These are phyloP conservation scores for Agaricus subrufescens DNA, from an alignment of 768 basidiomycete genomes.

Conservation along the genomic window DNA sequence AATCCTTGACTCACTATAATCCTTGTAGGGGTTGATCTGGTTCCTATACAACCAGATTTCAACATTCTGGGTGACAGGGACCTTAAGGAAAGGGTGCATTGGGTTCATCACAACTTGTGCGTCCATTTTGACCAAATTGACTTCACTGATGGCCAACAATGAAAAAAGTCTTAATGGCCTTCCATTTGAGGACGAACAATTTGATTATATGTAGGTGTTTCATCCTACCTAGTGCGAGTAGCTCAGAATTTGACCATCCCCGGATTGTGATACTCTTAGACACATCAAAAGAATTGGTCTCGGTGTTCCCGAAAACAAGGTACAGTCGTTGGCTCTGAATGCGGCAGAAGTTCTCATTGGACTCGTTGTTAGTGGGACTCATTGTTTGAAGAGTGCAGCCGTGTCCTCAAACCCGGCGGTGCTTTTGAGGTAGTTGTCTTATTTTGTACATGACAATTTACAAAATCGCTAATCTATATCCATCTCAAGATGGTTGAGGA, in stretches of 20 bases:
- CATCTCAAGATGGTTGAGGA: conserved; percentile 59
- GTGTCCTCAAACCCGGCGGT: conserved; percentile 73
- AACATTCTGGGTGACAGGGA: conserved; percentile 51
- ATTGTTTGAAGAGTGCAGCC: conserved; percentile 62
- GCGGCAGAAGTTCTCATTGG: not conserved
- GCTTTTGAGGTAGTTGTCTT: conserved; percentile 52
- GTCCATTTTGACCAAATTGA: conserved; percentile 17
- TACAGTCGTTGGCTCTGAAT: conserved; percentile 15
- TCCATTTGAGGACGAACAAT: conserved; percentile 68
- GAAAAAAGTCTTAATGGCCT: conserved; percentile 53
- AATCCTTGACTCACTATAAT: too few relatives aligned
- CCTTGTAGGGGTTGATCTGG: conserved; percentile 57
- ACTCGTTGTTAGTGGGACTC: conserved; percentile 51
- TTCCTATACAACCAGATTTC: conserved; percentile 70
- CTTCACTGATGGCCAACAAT: not conserved
- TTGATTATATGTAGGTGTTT: conserved; percentile 66
- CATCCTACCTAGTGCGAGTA: not conserved
- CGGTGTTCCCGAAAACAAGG: conserved; percentile 75
- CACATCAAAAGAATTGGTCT: conserved; percentile 69
- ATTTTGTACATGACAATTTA: not conserved
- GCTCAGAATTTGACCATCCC: too few relatives aligned
- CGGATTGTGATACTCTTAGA: conserved; percentile 23
- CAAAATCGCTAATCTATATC: not conserved
- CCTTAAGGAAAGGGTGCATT: conserved; percentile 57
- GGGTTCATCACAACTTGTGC: conserved; percentile 73